Percentiles rank a stretch among this genome's conserved stretches.
phyloP scores from a whole-genome alignment of 2,329 filamentous ascomycete genomes.

The Cadophora malorum region DNA sequence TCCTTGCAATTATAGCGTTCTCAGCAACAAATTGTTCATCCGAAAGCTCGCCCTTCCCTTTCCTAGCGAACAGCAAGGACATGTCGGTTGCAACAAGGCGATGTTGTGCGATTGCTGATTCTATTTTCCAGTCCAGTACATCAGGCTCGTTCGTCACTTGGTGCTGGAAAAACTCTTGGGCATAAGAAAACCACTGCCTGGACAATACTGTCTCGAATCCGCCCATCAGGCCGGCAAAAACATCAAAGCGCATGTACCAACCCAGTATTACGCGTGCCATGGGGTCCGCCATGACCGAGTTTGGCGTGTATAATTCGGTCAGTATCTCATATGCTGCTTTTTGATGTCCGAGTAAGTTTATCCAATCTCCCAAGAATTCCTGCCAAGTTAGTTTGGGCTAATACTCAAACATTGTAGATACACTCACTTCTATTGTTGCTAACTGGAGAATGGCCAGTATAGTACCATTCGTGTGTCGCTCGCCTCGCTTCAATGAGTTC shows the following conservation, averaged over 20 bases:
- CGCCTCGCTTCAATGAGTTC: conserved; percentile 70
- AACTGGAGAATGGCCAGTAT: conserved; percentile 89
- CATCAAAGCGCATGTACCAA: conserved; percentile 93
- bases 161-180: conserved; percentile 61
- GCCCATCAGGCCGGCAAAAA: conserved; percentile 82
- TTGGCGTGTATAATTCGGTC: conserved; percentile 76
- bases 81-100: conserved; percentile 82
- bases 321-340: conserved; percentile 86
- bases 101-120: conserved; percentile 68
- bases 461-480: conserved; percentile 74
- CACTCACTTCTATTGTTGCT: conserved; percentile 85
- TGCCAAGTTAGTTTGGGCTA: conserved; percentile 47
- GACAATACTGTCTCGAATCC: conserved; percentile 76
- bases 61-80: conserved; percentile 75
- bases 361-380: conserved; percentile 96
- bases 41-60: conserved; percentile 67
- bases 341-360: conserved; percentile 91
- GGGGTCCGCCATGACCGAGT: conserved; percentile 74
- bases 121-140: conserved; percentile 69
- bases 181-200: conserved; percentile 73
- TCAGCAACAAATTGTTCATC: conserved; percentile 69
- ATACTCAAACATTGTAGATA: neutral
- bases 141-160: conserved; percentile 65
- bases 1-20: conserved; percentile 59
- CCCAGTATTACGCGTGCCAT: conserved; percentile 75